Base-by-base conservation (phyloP, 208 protist species). In the Leishmania lainsoni region DNA sequence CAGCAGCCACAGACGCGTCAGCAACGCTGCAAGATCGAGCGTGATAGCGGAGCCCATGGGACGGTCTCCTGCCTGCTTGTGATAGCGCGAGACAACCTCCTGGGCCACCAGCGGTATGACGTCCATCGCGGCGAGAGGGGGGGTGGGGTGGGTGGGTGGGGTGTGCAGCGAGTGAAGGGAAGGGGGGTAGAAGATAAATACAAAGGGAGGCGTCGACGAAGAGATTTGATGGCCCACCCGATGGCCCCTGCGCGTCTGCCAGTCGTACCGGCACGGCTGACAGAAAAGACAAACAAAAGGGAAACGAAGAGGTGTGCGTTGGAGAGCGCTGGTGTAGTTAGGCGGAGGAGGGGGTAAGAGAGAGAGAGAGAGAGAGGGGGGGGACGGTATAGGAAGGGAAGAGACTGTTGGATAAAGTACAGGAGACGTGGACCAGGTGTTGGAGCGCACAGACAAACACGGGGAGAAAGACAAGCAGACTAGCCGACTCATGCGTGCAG, bases 1-100 rank as follows among this genome's bases (percentile, higher is more conserved):
- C 51, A 94, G 80, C 75, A 97, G 76, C 84, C 90, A 94, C 26
- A 97, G 80, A 14, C 92, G 91, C 29, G 88, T 90, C 72, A 94
- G 86, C 79, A 95, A 87, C 39, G 92, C 83, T 3, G 92, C 80
- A 16, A 95, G 81, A n/a, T 97, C 93, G 0, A 73, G 49, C 39
- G 93, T 94, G n/a, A 95, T 58, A 29, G 83, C 89, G 9, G 87
- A 82, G 54, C 77, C 66, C 66, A 83, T 83, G 16, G 78, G 54
- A 49, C 81, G 69, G 9, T 87, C 83, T 32, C 70, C 75, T 6
- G 76, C 82, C 39, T 76, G 75, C 48, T 89, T 86, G 51, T 92
- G 88, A 72, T 90, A 93, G 59, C 94, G 92, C 26, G 83, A 79
- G 3, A 86, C 89, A 29, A 93, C 86, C 83, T 96, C 94, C 78